phyloP scores from a whole-genome alignment of 345 rosid genomes.

The Schrenkiella parvula region DNA sequence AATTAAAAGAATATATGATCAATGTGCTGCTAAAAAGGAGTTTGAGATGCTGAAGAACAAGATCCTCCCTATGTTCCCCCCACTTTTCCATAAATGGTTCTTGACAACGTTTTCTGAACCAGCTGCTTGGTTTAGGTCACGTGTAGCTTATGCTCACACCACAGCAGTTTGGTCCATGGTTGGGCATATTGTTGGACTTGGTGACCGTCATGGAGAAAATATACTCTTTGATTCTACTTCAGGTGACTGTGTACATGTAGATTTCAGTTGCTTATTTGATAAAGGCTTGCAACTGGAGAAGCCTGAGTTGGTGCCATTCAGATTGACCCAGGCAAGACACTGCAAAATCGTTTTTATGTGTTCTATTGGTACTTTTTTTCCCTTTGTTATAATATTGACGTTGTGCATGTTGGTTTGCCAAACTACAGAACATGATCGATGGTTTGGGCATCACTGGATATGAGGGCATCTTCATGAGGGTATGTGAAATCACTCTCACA shows the following conservation, averaged over 20 bases:
- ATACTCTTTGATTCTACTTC: conserved; percentile 97
- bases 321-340: conserved; percentile 82
- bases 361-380: neutral
- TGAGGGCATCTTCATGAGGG: conserved; percentile 82
- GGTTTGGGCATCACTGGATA: conserved; percentile 97
- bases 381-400: neutral
- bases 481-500: conserved; percentile 84
- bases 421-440: conserved; percentile 85
- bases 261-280: conserved; percentile 97
- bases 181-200: conserved; percentile 97
- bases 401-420: conserved; percentile 1
- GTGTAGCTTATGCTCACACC: conserved; percentile 94
- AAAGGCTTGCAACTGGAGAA: conserved; percentile 94
- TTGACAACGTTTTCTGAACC: conserved; percentile 95
- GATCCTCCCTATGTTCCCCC: conserved; percentile 94
- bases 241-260: conserved; percentile 99
- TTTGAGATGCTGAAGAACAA: conserved; percentile 85
- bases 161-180: conserved; percentile 99
- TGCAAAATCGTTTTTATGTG: neutral
- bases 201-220: conserved; percentile 97
- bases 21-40: conserved; percentile 76
- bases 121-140: conserved; percentile 99
- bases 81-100: conserved; percentile 95
- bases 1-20: conserved; percentile 85
- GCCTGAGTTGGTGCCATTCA: conserved; percentile 98